Percentiles rank a stretch among this genome's conserved stretches.
Evolutionary conservation across 352 stramenopile species (phyloP).

Genomic region (Pythium diclinum): DNA sequence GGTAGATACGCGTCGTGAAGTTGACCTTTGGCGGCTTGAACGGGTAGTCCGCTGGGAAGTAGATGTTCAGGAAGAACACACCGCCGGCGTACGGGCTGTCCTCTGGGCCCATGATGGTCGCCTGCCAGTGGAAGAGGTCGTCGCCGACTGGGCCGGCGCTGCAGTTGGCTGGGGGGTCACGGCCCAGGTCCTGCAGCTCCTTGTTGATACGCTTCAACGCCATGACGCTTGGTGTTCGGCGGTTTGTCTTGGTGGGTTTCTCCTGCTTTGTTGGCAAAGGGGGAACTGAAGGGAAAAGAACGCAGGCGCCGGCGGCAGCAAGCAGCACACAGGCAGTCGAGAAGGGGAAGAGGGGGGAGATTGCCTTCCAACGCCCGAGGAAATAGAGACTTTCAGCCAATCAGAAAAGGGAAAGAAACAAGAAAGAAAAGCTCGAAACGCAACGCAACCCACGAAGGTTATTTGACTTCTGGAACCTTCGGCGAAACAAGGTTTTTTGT

Average conservation of each 20-base stretch:
- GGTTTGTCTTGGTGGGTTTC: conserved; percentile 17
- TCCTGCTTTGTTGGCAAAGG: conserved; percentile 24
- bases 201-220: conserved; percentile 96
- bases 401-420: conserved; percentile 16
- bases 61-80: conserved; percentile 99
- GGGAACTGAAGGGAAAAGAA: conserved; percentile 30
- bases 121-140: conserved; percentile 98
- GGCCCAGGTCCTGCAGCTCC: conserved; percentile 92
- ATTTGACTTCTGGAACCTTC: conserved; percentile 33
- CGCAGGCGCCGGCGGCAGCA: not conserved
- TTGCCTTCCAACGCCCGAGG: conserved; percentile 3
- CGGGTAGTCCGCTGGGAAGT: conserved; percentile 99
- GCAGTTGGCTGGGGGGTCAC: conserved; percentile 98
- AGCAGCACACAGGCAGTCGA: not conserved
- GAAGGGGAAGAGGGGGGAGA: conserved; percentile 7
- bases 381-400: conserved; percentile 16
- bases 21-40: conserved; percentile 99
- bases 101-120: conserved; percentile 97
- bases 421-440: conserved; percentile 23
- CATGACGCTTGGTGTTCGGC: conserved; percentile 42
- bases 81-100: conserved; percentile 97
- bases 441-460: conserved; percentile 19
- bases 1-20: conserved; percentile 99
- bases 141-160: conserved; percentile 97
- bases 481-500: conserved; percentile 25